These are phyloP conservation scores for Asterophora lycoperdoides DNA, from an alignment of 768 basidiomycete species.

Conservation along the genomic window DNA sequence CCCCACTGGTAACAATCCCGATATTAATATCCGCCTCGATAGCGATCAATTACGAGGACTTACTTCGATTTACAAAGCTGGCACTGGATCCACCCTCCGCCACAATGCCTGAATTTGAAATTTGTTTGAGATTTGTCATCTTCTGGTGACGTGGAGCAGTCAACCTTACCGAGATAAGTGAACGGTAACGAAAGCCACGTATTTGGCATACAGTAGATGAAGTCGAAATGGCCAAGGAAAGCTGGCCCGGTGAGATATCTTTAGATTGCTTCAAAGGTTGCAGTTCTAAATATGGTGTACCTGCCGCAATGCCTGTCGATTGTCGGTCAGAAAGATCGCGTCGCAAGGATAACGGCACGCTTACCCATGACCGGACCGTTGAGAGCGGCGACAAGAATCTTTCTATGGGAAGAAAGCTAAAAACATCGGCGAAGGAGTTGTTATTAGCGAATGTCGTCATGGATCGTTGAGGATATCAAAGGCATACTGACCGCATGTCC, in stretches of 20 bases:
- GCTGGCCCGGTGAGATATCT: constrained; percentile 30
- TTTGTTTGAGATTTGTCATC: background rate
- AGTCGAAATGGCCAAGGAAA: constrained; percentile 70
- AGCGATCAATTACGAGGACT: constrained; percentile 16
- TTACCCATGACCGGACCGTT: constrained; percentile 76
- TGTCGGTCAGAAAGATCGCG: background rate
- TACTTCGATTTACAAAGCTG: constrained; percentile 63
- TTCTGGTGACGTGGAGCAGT: constrained; percentile 22
- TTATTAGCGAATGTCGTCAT: background rate
- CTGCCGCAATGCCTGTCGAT: constrained; percentile 58
- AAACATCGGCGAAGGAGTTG: background rate
- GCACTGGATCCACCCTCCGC: constrained; percentile 69
- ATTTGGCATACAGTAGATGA: constrained; percentile 61
- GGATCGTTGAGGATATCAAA: background rate
- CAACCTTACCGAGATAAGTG: constrained; percentile 45
- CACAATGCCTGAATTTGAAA: constrained; percentile 45
- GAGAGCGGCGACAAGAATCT: constrained; percentile 65
- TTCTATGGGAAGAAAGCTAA: constrained; percentile 65
- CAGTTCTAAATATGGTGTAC: constrained; percentile 24
- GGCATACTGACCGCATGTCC: constrained; percentile 51
- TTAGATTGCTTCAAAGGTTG: background rate
- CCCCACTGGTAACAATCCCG: constrained; percentile 45
- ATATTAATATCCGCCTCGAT: background rate
- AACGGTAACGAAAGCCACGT: constrained; percentile 66
- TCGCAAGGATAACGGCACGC: constrained; percentile 6